phyloP scores from a whole-genome alignment of 371 early-diverging fungal species.

The Rhizoclosmatium hyalinum region DNA sequence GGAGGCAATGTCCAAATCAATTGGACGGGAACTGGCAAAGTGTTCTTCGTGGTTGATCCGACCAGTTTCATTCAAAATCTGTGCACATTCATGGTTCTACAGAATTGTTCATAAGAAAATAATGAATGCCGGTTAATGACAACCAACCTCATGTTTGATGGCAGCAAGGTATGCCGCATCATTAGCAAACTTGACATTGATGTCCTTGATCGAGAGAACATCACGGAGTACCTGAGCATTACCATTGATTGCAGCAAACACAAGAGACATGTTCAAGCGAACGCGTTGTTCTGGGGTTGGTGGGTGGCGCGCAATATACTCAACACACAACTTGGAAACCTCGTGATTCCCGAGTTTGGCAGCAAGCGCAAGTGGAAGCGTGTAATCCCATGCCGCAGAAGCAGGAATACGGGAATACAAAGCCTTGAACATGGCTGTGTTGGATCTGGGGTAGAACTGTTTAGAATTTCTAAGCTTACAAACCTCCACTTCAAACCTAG shows the following conservation, averaged over 20 bases:
- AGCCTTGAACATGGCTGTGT: slow-evolving; percentile 4
- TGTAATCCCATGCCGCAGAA: neutral
- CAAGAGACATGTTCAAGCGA: slow-evolving; percentile 10
- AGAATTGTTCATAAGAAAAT: too few species aligned
- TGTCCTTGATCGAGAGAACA: neutral
- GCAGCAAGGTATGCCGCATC: slow-evolving; percentile 23
- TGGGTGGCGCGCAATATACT: neutral
- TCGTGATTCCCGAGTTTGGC: neutral
- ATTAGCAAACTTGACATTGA: slow-evolving; percentile 5
- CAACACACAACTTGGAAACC: neutral
- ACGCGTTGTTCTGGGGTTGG: neutral
- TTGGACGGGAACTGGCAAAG: neutral
- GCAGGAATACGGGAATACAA: neutral
- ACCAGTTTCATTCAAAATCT: slow-evolving; percentile 1
- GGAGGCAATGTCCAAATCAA: slow-evolving; percentile 23
- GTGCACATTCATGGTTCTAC: neutral
- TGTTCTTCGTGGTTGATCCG: neutral
- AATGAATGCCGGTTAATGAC: too few species aligned
- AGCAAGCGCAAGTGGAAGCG: slow-evolving; percentile 18
- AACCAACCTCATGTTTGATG: neutral
- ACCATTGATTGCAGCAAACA: slow-evolving; percentile 10
- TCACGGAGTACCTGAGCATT: neutral
- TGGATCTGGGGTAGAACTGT: neutral
- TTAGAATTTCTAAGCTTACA: neutral
- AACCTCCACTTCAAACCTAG: neutral